Base-by-base conservation (phyloP, 2,329 filamentous ascomycete species). In the Mycocentrospora acerina region DNA sequence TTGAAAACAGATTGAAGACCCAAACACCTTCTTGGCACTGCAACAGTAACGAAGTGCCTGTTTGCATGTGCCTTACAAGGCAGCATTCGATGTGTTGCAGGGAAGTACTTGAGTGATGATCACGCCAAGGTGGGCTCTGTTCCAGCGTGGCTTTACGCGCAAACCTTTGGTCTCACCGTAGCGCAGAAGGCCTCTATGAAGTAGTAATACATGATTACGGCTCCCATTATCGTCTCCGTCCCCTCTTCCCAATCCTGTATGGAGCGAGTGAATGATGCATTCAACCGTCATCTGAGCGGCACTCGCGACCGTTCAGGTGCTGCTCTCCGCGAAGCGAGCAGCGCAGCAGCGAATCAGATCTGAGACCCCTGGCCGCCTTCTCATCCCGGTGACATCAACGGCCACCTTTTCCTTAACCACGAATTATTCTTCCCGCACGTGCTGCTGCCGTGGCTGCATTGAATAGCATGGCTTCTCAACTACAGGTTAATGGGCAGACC, bases 371-470 rank as follows among this genome's bases (percentile, higher is more conserved):
- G 44, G 46, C 49, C 50, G 19, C 42, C 48, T 48, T 48, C 48
- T 53, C 48, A 53, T 22, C 50, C 57, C 59, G 57, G 60, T 67
- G 62, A 67, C 62, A 62, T 64, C 61, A 65, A 65, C 59, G 56
- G 51, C 51, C 56, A 55, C 50, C 53, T 53, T 47, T 55, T 51
- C 52, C 51, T 51, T 54, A 50, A 51, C 44, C 45, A 51, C 46
- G 51, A 56, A 55, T 48, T 62, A 63, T 63, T 63, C 50, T 59
- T 59, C 51, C 55, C 47, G 55, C 29, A 58, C 55, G 53, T 58
- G 53, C 54, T 60, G 53, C 52, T 42, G 46, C 44, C 48, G 40
- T 33, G 48, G 50, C 42, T 50, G 45, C 41, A 47, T 40, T 42
- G 36, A 40, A 46, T 36, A 46, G 24, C 43, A 67, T 67, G 63